Evolutionary conservation across 495 filamentous ascomycete species (phyloP).

Genomic region (Jackrogersella multiformis): DNA sequence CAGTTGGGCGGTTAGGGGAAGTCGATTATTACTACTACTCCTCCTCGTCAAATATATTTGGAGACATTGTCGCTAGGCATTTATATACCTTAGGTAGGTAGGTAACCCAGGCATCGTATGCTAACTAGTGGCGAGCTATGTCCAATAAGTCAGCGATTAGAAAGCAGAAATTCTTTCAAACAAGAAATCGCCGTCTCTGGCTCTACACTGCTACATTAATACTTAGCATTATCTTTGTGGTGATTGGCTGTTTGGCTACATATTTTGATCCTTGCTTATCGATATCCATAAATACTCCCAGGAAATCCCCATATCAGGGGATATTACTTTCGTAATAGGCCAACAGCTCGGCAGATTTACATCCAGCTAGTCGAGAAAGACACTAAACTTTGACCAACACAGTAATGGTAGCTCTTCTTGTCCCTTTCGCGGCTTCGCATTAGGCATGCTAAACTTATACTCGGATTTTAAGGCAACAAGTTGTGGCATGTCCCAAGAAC

Average conservation of each 20-base stretch:
- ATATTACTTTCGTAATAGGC: background rate
- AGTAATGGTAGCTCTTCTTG: no score
- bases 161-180: constrained; percentile 21
- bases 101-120: background rate
- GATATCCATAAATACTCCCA: background rate
- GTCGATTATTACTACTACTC: constrained; percentile 5
- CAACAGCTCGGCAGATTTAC: background rate
- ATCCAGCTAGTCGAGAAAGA: no score
- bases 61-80: background rate
- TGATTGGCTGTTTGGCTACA: constrained; percentile 14
- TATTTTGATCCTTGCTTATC: constrained; percentile 8
- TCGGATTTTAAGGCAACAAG: no score
- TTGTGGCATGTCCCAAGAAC: no score
- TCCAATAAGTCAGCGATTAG: constrained; percentile 43
- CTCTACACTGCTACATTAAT: no score
- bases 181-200: background rate
- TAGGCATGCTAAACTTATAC: no score
- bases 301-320: background rate
- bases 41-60: background rate
- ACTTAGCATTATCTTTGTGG: background rate
- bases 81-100: constrained; percentile 9
- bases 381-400: no score
- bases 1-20: background rate
- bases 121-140: background rate
- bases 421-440: no score